Evolutionary conservation across 495 filamentous ascomycete species (phyloP), one percentile per base, ranked within the genome.

Genomic region (Cercophora sp.): DNA sequence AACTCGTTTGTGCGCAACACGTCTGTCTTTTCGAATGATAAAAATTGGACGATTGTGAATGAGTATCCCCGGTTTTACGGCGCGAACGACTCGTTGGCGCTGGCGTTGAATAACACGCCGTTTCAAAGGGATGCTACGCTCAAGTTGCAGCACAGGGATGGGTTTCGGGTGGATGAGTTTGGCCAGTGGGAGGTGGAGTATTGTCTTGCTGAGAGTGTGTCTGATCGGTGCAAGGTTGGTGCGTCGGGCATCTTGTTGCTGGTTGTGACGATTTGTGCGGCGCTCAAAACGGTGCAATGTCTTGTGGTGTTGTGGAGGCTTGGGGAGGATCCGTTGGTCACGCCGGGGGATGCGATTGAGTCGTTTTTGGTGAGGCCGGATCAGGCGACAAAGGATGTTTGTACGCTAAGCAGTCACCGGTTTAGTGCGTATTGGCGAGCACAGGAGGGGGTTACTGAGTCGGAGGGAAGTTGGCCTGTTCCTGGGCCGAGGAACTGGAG

Each of bases 281-380:
- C 24, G 23, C n/a, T 26, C 42, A 46, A 46, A 13, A 46, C 42
- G 5, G 25, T 31, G 1, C 42, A 46, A 25, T 26, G 42, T 20
- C 11, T 46, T 2, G 22, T 46, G 13, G 42, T 46, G 22, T n/a
- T 26, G 0, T n/a, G 11, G 6, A 29, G 24, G 22, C 42, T 46
- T n/a, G 19, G 15, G 3, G 42, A 46, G 25, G 22, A 24, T 15
- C 42, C 42, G 5, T 13, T 46, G 22, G 42, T 46, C 13, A 46
- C 42, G 5, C 42, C 22, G 22, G 42, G 42, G n/a, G 42, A 46
- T 18, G 42, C 42, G 13, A 46, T 46, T 11, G 42, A 46, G 22
- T 46, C 42, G 1, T 46, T 46, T 5, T 8, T 46, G 1, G 23
- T 24, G 13, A 22, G 42, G 2, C 42, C 42, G 13, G 42, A 46